phyloP scores from a whole-genome alignment of 306 rosid species.

The Oxytropis ochrocephala region DNA sequence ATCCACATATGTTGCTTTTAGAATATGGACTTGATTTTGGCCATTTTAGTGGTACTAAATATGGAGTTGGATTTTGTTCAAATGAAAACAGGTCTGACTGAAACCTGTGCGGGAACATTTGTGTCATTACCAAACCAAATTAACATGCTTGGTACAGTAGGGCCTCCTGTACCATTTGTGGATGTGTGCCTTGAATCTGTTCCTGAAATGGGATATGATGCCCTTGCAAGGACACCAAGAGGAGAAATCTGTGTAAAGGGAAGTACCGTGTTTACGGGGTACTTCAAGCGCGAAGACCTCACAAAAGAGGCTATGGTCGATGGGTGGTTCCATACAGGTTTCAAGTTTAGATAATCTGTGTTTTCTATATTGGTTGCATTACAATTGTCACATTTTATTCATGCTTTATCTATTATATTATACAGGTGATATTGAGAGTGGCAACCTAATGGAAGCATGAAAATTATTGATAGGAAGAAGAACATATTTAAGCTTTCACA shows the following conservation, averaged over 20 bases:
- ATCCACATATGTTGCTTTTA: background rate
- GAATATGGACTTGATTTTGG: background rate
- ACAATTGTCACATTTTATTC: background rate
- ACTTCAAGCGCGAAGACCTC: slow-evolving; percentile 84
- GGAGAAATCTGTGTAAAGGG: slow-evolving; percentile 87
- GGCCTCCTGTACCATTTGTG: slow-evolving; percentile 84
- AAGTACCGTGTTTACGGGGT: slow-evolving; percentile 66
- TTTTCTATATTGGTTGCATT: no score
- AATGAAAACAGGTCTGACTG: slow-evolving; percentile 35
- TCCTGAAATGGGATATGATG: slow-evolving; percentile 92
- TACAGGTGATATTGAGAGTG: slow-evolving; percentile 96
- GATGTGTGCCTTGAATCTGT: slow-evolving; percentile 82
- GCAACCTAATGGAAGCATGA: slow-evolving; percentile 83
- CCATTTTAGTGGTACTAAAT: background rate
- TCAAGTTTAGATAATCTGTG: background rate
- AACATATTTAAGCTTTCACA: slow-evolving; percentile 96
- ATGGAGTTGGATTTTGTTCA: background rate
- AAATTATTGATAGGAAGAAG: slow-evolving; percentile 89
- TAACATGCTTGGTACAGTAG: slow-evolving; percentile 79
- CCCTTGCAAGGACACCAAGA: slow-evolving; percentile 57
- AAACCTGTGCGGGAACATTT: slow-evolving; percentile 83
- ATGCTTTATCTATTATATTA: slow-evolving; percentile 18
- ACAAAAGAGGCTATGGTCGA: slow-evolving; percentile 65
- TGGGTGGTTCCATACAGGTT: slow-evolving; percentile 98
- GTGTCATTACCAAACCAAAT: slow-evolving; percentile 60